Evolutionary conservation across 192 early-diverging fungal species (phyloP).

Genomic region (Coemansia reversa): DNA sequence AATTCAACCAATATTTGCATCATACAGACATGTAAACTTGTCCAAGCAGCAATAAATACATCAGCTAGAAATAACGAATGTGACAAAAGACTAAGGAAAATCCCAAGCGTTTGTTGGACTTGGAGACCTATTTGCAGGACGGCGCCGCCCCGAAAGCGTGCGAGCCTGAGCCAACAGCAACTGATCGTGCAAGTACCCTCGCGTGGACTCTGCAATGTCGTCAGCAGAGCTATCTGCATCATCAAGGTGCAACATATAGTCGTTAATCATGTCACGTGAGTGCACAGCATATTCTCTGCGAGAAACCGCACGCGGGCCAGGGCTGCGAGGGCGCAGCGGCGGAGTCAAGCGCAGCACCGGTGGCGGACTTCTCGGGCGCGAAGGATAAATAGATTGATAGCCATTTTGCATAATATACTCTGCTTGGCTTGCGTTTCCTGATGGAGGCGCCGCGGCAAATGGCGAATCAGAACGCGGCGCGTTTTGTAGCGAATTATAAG

Average conservation of each 20-base stretch:
- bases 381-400: not conserved
- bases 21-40: no score
- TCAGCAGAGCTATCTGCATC: constrained; percentile 18
- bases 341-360: not conserved
- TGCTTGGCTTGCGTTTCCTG: not conserved
- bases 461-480: not conserved
- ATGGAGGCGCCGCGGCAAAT: not conserved
- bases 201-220: not conserved
- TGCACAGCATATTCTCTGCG: constrained; percentile 2
- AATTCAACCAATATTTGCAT: no score
- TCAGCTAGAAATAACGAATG: no score
- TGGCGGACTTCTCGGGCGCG: not conserved
- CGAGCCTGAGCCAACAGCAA: not conserved
- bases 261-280: not conserved
- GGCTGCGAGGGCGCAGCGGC: constrained; percentile 1
- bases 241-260: constrained; percentile 16
- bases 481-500: not conserved
- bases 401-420: not conserved
- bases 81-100: not conserved
- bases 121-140: not conserved
- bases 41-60: no score
- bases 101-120: not conserved
- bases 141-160: not conserved
- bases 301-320: not conserved
- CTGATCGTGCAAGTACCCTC: not conserved